Evolutionary conservation across 371 early-diverging fungal genomes (phyloP), one percentile per base, ranked within the genome.

Genomic region (Zychaea mexicana): DNA sequence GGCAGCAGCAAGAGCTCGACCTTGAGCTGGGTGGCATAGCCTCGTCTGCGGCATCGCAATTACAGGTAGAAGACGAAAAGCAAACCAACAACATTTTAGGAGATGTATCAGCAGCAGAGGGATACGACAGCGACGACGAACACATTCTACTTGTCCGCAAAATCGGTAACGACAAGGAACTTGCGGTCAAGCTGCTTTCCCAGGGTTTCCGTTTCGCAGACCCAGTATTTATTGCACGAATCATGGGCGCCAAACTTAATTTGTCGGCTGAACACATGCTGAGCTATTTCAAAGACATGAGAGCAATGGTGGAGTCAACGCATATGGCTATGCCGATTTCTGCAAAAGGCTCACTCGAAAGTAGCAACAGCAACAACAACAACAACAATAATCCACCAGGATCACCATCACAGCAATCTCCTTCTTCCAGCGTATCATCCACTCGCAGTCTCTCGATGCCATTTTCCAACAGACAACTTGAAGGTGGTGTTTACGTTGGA

Each of bases 201-300:
- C 66, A 63, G 27, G 80, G 80, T 7, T 79, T 64, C 59, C 66
- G 80, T 21, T 79, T 79, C 60, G 72, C 77, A 0, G 77, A 77
- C 17, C 71, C 80, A 22, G 28, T 55, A 2, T 77, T 72, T 45
- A 79, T 79, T 24, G 64, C 80, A 0, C 66, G 68, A 39, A 71
- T 69, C 13, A 79, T 79, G 77, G 73, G 68, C 0, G 56, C 68
- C 0, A 68, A 74, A 47, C 65, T 79, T 2, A 53, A 62, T 2
- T 60, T 79, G 3, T 69, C 80, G 0, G 67, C 67, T 3, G 77
- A 79, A 17, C 66, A 71, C 36, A 68, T 79, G 71, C 52, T 73
- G 2, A 49, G 33, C 15, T 55, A 74, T 28, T 75, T 79, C 32
- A 59, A 54, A 1, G 77, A 77, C 55, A 76, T 79, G 77, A 15